Conservation (phyloP, 768 basidiomycete species). For the Tylopilus sp. region DNA sequence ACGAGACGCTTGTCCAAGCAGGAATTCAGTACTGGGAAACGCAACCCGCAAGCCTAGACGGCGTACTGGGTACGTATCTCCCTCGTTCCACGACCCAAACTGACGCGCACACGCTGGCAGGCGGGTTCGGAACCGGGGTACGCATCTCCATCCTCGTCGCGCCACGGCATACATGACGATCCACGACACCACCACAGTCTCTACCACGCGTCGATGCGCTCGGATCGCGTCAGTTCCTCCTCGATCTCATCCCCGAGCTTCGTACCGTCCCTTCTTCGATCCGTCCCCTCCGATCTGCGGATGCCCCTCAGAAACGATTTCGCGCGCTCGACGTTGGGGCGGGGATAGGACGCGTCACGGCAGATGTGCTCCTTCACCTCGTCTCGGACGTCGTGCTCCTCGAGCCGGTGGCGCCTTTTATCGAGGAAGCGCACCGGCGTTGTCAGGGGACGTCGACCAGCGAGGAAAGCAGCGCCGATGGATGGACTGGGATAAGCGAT, state of each 20-base stretch:
- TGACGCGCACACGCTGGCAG: slow-evolving; percentile 22
- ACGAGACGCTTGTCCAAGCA: slow-evolving; percentile 58
- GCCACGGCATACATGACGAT: background rate
- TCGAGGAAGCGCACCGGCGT: slow-evolving; percentile 60
- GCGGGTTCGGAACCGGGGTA: slow-evolving; percentile 56
- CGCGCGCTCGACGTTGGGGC: slow-evolving; percentile 92
- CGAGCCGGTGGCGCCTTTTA: slow-evolving; percentile 81
- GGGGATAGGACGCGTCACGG: slow-evolving; percentile 90
- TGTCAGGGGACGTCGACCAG: slow-evolving; percentile 36
- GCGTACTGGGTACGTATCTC: slow-evolving; percentile 67
- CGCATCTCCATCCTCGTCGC: slow-evolving; percentile 7
- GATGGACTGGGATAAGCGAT: slow-evolving; percentile 70
- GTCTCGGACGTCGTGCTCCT: slow-evolving; percentile 84
- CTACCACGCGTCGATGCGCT: slow-evolving; percentile 89
- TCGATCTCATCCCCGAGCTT: slow-evolving; percentile 77
- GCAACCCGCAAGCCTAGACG: slow-evolving; percentile 79
- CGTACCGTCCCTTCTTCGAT: slow-evolving; percentile 74
- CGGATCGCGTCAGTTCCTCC: slow-evolving; percentile 83
- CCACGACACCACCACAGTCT: slow-evolving; percentile 45
- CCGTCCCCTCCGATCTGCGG: slow-evolving; percentile 39
- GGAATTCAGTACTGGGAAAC: slow-evolving; percentile 86
- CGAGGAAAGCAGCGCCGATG: slow-evolving; percentile 25
- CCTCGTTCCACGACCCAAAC: background rate
- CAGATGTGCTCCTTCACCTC: slow-evolving; percentile 84
- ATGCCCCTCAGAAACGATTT: slow-evolving; percentile 38